These are phyloP conservation scores for Chrysochromulina parva DNA, from an alignment of 78 protist species.

Conservation along the genomic window DNA sequence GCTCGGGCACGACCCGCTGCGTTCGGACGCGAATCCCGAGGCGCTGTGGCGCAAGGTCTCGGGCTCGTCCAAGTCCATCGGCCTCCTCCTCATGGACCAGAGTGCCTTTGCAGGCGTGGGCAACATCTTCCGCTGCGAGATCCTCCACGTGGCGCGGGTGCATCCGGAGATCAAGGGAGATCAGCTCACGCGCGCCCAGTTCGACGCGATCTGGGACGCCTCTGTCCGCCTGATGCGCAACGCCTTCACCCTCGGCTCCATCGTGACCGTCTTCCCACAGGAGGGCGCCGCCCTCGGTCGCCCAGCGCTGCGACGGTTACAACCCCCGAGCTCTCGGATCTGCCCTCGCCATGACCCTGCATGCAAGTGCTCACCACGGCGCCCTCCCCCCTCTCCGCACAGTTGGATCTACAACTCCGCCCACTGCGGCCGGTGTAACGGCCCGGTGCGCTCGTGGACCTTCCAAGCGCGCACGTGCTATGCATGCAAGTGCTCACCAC, in stretches of 20 bases:
- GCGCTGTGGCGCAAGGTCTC: not conserved
- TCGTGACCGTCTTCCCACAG: not conserved
- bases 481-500: too few species aligned
- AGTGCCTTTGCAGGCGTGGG: not conserved
- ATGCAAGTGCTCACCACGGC: too few species aligned
- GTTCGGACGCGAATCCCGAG: not conserved
- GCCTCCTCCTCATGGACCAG: not conserved
- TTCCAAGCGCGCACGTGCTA: too few species aligned
- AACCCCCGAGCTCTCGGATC: too few species aligned
- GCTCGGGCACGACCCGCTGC: conserved; percentile 6
- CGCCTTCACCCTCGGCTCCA: not conserved
- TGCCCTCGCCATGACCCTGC: too few species aligned
- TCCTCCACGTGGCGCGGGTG: not conserved
- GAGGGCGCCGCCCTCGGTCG: not conserved
- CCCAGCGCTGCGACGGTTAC: not conserved
- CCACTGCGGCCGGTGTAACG: not conserved
- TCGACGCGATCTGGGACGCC: not conserved
- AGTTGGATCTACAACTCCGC: not conserved
- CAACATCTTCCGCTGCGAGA: conserved; percentile 17
- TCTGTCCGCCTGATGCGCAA: not conserved
- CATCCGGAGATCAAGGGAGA: not conserved
- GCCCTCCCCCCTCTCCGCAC: too few species aligned
- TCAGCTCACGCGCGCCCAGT: not conserved
- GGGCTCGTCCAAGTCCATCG: not conserved
- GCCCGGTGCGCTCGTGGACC: not conserved